Percentiles rank a stretch among this genome's conserved stretches.
These are phyloP conservation scores for Phialocephala sp. DNA, from an alignment of 2,329 filamentous ascomycete genomes.

Conservation along the genomic window DNA sequence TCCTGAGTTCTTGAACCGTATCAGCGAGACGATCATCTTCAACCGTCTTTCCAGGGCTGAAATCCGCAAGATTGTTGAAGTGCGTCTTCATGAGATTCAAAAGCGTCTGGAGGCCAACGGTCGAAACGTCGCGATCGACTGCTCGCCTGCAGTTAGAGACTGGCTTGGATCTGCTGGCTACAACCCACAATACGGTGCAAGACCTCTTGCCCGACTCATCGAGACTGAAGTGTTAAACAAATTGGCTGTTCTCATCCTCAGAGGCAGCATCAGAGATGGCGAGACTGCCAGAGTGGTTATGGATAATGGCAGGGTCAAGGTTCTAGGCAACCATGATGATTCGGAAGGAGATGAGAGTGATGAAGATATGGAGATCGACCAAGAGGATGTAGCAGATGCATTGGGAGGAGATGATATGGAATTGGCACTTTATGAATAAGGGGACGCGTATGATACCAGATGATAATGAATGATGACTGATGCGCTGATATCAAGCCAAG, in stretches of 20 bases:
- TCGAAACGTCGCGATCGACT: conserved; percentile 83
- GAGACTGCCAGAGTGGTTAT: conserved; percentile 82
- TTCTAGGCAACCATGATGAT: conserved; percentile 85
- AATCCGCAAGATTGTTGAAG: conserved; percentile 94
- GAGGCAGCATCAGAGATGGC: conserved; percentile 83
- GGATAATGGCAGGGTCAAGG: conserved; percentile 77
- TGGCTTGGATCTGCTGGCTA: conserved; percentile 92
- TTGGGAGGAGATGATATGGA: conserved; percentile 65
- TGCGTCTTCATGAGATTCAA: conserved; percentile 88
- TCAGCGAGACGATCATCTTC: conserved; percentile 96
- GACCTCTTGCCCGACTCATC: conserved; percentile 86
- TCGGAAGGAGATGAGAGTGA: conserved; percentile 73
- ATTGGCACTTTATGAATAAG: conserved; percentile 57
- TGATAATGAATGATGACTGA: conserved; percentile 13
- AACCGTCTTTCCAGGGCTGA: conserved; percentile 90
- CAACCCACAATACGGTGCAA: conserved; percentile 91
- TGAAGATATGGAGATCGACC: conserved; percentile 67
- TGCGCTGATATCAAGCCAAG: conserved; percentile 16
- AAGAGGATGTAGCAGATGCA: conserved; percentile 63
- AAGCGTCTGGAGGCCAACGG: conserved; percentile 85
- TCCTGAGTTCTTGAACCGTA: conserved; percentile 97
- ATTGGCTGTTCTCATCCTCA: conserved; percentile 87
- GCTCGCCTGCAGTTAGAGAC: conserved; percentile 85
- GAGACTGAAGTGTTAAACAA: conserved; percentile 97
- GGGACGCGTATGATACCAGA: not conserved